A percentile compares a stretch with the other conserved stretches of the same genome.
Conservation (phyloP, 345 rosid species). For the Euphorbia lathyris region DNA sequence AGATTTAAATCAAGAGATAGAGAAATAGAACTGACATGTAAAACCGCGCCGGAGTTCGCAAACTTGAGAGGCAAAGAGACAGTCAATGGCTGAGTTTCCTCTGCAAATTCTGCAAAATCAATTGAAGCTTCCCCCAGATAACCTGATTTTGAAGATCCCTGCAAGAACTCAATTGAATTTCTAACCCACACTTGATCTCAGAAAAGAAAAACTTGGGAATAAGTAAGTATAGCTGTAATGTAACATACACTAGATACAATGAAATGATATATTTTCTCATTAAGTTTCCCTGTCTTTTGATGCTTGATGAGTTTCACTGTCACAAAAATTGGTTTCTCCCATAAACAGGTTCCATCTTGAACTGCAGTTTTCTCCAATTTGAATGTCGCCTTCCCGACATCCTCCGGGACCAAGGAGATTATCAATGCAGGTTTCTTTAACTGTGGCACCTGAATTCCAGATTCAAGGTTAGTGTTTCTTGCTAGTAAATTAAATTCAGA, state of each 20-base stretch:
- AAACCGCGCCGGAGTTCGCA: slow-evolving; percentile 32
- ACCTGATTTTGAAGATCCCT: slow-evolving; percentile 36
- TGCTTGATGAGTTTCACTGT: slow-evolving; percentile 26
- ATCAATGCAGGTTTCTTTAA: slow-evolving; percentile 64
- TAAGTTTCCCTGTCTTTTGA: slow-evolving; percentile 26
- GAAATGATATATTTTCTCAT: slow-evolving; percentile 34
- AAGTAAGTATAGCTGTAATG: neutral
- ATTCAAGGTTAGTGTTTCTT: slow-evolving; percentile 23
- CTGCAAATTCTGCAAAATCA: slow-evolving; percentile 35
- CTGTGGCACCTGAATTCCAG: slow-evolving; percentile 66
- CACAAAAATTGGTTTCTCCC: slow-evolving; percentile 32
- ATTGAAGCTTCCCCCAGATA: slow-evolving; percentile 34
- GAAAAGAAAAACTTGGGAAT: neutral
- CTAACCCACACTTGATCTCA: neutral
- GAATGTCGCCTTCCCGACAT: slow-evolving; percentile 34
- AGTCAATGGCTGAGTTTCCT: slow-evolving; percentile 25
- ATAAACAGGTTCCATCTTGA: slow-evolving; percentile 29
- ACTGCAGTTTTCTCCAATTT: slow-evolving; percentile 29
- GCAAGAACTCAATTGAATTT: neutral
- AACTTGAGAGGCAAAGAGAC: slow-evolving; percentile 34
- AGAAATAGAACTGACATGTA: slow-evolving; percentile 22
- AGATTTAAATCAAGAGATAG: neutral
- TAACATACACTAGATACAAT: slow-evolving; percentile 29
- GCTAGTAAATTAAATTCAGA: slow-evolving; percentile 2
- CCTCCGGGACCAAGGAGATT: slow-evolving; percentile 29